Base-by-base conservation (phyloP, 345 rosid species). In the Salix viminalis region DNA sequence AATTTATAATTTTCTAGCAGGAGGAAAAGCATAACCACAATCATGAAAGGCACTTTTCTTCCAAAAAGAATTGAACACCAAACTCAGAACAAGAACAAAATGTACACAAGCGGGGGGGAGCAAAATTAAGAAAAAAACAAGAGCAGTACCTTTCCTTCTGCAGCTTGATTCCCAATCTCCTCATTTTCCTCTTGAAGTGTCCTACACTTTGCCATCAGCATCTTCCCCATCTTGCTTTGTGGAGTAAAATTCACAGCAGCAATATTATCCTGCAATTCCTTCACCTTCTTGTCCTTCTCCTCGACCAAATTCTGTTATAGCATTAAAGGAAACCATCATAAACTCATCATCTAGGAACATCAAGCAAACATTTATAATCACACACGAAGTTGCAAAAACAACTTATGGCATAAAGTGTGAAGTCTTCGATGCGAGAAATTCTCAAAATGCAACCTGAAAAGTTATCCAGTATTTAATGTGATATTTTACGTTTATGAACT, bases 101-200 rank as follows among this genome's bases (percentile, higher is more conserved):
- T 41, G 23, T 60, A 14, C 8, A 18, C 65, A 65, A 4, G 50
- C 6, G 3, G 13, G 2, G 12, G 30, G 26, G 24, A 62, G 21
- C 78, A 81, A 58, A 74, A 58, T 32, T 19, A 26, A 77, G 42
- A 50, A 26, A 56, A 21, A 34, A 24, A 15, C 28, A 69, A 41
- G 24, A 32, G 36, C 71, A 65, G 41, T 83, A 93, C 98, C 97
- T 92, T 92, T 83, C 99, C 99, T 86, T 94, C 99, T 61, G 96
- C 87, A 72, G 97, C 97, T 87, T 92, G 97, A 77, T 86, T 88
- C 74, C 98, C 99, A 77, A 96, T 92, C 86, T 96, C 99, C 79
- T 94, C 97, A 77, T 96, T 96, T 88, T 96, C 99, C 84, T 94
- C 99, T 80, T 88, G 95, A 80, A 92, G 78, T 64, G 99, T 94